Percentiles rank a stretch among this genome's conserved stretches.
Conservation (phyloP, 192 early-diverging fungal genomes). For the Dissophora ornata region DNA sequence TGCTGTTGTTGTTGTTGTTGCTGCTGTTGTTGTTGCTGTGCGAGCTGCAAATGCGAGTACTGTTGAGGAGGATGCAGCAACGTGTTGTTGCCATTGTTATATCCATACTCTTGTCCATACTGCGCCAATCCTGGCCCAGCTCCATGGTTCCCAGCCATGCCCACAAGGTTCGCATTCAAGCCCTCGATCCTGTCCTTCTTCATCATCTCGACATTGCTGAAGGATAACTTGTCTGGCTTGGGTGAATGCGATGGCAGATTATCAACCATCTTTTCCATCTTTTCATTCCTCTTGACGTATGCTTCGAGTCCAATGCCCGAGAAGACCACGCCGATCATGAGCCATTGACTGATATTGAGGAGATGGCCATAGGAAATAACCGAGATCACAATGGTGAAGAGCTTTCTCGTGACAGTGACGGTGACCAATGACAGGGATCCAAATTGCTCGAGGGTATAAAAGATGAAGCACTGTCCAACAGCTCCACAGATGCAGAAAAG, state of each 20-base stretch:
- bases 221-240: slow-evolving; percentile 34
- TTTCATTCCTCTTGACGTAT: slow-evolving; percentile 71
- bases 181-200: slow-evolving; percentile 51
- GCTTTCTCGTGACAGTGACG: slow-evolving; percentile 95
- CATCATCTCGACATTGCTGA: slow-evolving; percentile 51
- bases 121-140: slow-evolving; percentile 25
- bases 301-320: slow-evolving; percentile 83
- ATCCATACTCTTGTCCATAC: slow-evolving; percentile 22
- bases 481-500: slow-evolving; percentile 93
- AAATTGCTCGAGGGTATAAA: slow-evolving; percentile 91
- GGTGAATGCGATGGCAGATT: slow-evolving; percentile 50
- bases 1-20: too few relatives aligned
- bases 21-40: too few relatives aligned
- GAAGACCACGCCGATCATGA: slow-evolving; percentile 88
- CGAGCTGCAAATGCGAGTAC: too few relatives aligned
- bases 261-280: slow-evolving; percentile 52
- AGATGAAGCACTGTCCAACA: slow-evolving; percentile 97
- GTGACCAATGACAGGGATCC: slow-evolving; percentile 91
- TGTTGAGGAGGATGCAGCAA: slow-evolving; percentile 17
- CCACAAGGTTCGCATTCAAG: slow-evolving; percentile 34
- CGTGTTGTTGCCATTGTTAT: slow-evolving; percentile 34
- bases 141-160: slow-evolving; percentile 35
- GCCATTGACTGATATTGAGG: slow-evolving; percentile 88
- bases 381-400: slow-evolving; percentile 93
- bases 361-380: slow-evolving; percentile 90